Percentiles rank a stretch among this genome's conserved stretches.
phyloP scores from a whole-genome alignment of 2,329 filamentous ascomycete genomes.

The Pyrenochaeta sp. region DNA sequence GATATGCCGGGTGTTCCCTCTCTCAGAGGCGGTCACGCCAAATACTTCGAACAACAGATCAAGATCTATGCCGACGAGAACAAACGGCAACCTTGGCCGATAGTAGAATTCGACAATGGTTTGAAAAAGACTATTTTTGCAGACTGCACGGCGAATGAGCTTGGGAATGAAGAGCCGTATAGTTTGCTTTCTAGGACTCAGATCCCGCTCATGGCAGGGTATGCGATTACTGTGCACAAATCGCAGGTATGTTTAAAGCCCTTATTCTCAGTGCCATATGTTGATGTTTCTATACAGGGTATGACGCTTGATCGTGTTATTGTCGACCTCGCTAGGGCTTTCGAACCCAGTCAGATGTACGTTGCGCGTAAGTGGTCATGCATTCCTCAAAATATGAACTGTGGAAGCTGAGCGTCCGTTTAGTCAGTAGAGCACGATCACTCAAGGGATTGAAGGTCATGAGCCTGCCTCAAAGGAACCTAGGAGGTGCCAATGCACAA shows the following conservation, averaged over 20 bases:
- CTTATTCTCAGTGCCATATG: neutral
- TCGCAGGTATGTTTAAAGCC: slow-evolving; percentile 41
- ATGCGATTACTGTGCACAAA: slow-evolving; percentile 72
- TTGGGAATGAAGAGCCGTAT: slow-evolving; percentile 58
- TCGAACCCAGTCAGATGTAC: slow-evolving; percentile 68
- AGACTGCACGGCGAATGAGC: slow-evolving; percentile 58
- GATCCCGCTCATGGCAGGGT: slow-evolving; percentile 67
- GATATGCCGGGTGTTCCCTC: slow-evolving; percentile 11
- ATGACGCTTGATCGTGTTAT: slow-evolving; percentile 68
- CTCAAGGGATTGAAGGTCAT: slow-evolving; percentile 59
- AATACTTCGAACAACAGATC: slow-evolving; percentile 50
- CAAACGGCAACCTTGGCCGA: slow-evolving; percentile 55
- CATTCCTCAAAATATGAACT: neutral
- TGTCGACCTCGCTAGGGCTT: slow-evolving; percentile 62
- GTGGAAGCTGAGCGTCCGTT: slow-evolving; percentile 6
- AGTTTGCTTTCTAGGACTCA: slow-evolving; percentile 65
- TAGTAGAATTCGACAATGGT: slow-evolving; percentile 64
- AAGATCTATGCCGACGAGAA: slow-evolving; percentile 50
- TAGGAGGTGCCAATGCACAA: slow-evolving; percentile 40
- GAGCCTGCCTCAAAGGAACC: slow-evolving; percentile 32
- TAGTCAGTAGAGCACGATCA: slow-evolving; percentile 63
- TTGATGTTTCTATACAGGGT: slow-evolving; percentile 45
- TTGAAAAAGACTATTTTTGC: slow-evolving; percentile 58
- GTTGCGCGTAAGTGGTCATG: slow-evolving; percentile 57
- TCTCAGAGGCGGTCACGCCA: slow-evolving; percentile 51